Evolutionary conservation across 2,329 filamentous ascomycete genomes (phyloP).

Genomic region (Blumeria graminis): DNA sequence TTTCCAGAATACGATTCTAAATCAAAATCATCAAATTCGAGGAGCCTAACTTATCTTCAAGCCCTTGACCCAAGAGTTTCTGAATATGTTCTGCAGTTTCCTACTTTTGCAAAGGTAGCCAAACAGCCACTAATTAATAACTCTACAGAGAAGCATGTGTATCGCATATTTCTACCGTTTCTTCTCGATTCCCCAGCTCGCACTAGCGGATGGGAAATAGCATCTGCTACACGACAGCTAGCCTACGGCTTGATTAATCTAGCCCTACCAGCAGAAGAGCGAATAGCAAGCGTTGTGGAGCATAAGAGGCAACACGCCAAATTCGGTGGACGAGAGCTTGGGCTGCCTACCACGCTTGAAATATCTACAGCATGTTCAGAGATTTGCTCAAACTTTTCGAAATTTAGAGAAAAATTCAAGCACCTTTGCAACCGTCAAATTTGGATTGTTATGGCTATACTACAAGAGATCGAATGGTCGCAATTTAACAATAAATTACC

Average conservation of each 20-base stretch:
- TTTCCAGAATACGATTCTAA: neutral
- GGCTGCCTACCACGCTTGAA: conserved; percentile 8
- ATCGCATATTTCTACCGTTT: conserved; percentile 37
- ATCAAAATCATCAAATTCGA: neutral
- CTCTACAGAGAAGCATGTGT: conserved; percentile 8
- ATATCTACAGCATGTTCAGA: conserved; percentile 9
- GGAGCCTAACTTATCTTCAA: conserved; percentile 3
- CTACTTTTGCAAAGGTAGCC: conserved; percentile 6
- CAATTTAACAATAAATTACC: conserved; percentile 7
- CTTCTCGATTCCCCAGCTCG: conserved; percentile 31
- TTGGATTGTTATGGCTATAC: conserved; percentile 11
- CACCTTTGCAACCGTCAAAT: conserved; percentile 4
- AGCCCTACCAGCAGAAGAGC: conserved; percentile 10
- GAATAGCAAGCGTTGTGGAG: conserved; percentile 10
- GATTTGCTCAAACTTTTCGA: conserved; percentile 5
- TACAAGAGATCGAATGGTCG: conserved; percentile 13
- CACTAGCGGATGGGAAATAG: conserved; percentile 31
- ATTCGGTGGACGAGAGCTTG: conserved; percentile 10
- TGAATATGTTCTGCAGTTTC: conserved; percentile 24
- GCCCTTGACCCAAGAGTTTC: conserved; percentile 24
- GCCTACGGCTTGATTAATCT: conserved; percentile 29
- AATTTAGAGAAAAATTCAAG: conserved; percentile 5
- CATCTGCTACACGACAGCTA: conserved; percentile 24
- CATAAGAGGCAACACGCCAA: conserved; percentile 11
- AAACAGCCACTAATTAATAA: conserved; percentile 4